Base-by-base conservation (phyloP, 352 stramenopile species). In the Peronosclerospora sorghi region DNA sequence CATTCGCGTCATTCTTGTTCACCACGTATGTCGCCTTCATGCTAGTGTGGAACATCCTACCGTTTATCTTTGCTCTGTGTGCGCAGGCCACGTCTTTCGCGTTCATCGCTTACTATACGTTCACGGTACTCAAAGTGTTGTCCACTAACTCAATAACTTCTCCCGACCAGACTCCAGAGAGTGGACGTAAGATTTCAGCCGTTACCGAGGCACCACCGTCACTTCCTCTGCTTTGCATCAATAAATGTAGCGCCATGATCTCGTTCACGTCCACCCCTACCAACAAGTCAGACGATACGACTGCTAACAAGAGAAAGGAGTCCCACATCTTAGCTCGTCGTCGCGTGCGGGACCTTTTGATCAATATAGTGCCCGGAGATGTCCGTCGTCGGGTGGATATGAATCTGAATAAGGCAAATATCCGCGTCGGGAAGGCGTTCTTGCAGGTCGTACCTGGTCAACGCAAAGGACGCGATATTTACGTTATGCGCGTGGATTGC, bases 401-500 rank as follows among this genome's bases (percentile, higher is more conserved):
- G 48, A 60, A 56, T 21, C 50, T 90, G 7, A 28, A 56, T 5
- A 41, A 74, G 14, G 66, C 78, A 23, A 76, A 63, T 34, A 73
- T 90, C 36, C 73, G 78, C 15, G 67, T 90, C n/a, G 78, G 78
- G 37, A 90, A 90, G 48, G 73, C 74, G 30, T 83, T 80, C 35
- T 34, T 73, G 38, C 67, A 78, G 35, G 29, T 50, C 1, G 45
- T 71, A 14, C 39, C 56, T 3, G 53, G 48, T 23, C 52, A 46
- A 5, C 63, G 64, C 32, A 78, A 84, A 40, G 41, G 54, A 0
- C 48, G 71, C 14, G 78, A 90, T 40, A 62, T 78, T 28, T 90
- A 88, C 52, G 61, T 90, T 18, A 60, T 90, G 13, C 74, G 78
- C 17, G 68, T 90, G 17, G 78, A 90, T 57, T 86, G 75, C 41